Base-by-base conservation (phyloP, 2,329 filamentous ascomycete species). In the Davidsoniella australis region DNA sequence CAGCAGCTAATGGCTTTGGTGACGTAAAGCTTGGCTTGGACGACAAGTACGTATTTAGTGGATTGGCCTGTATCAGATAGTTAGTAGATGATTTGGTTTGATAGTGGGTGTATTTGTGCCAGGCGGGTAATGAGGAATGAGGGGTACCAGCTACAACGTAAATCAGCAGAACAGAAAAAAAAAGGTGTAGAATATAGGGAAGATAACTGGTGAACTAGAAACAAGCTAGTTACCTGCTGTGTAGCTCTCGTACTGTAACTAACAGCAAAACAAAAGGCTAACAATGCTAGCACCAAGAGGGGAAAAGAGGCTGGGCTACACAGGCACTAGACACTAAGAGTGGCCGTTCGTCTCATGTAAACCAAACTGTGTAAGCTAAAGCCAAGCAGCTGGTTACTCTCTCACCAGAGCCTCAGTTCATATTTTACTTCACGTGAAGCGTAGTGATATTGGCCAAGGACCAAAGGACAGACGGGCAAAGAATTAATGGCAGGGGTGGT, bases 21-120 rank as follows among this genome's bases (percentile, higher is more conserved):
- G 88, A 95, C 29, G 89, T 89, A 65, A 95, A 98, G 47, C 76
- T 76, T 41, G 91, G 88, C 62, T 93, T 89, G 26, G 87, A 93
- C 50, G 82, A 84, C 51, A 98, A 75, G 62, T 93, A 95, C 43
- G 91, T 98, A 65, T 96, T 95, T 55, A 98, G 69, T 49, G 91
- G 91, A 64, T 98, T 98, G 56, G 89, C 91, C 78, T 82, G 58
- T 61, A 38, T 51, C 63, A 63, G 63, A 61, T 56, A 61, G 60
- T 64, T 64, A 68, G 76, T 69, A 75, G 71, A 63, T 54, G 41
- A 14, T 16, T 43, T 16, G 20, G 12, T 12, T 33, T 10, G 8
- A 9, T 10, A 12, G 17, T 42, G 17, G n/a, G 0, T 42, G 41
- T 42, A 12, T n/a, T 49, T 47, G 54, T 62, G 59, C 58, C 66